Base-by-base conservation (phyloP, 352 stramenopile genomes). In the Pythium phragmitis region DNA sequence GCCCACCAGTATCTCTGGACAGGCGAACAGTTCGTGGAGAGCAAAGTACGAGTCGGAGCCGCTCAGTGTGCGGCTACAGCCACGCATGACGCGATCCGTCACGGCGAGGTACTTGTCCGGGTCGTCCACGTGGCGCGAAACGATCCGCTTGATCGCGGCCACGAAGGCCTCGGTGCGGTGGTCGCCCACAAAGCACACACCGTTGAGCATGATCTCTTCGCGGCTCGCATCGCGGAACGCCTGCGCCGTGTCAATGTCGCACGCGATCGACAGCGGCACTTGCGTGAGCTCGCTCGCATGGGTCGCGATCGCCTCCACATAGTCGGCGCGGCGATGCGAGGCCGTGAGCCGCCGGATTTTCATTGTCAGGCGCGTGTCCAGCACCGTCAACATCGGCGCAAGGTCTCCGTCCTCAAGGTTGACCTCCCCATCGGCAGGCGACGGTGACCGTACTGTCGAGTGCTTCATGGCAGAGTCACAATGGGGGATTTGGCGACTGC, bases 31-130 rank as follows among this genome's bases (percentile, higher is more conserved):
- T 59, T 92, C 79, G 54, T 88, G 65, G 17, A 89, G 70, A 11
- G 83, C 81, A 70, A 90, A 92, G 65, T 88, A 89, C 59, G 81
- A 89, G 69, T 91, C 84, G 11, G 79, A 78, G 41, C 81, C 84
- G 59, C 80, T 92, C 46, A 91, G 80, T 23, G 81, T 92, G 41
- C 84, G 84, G 53, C 78, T 90, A 68, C 84, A 91, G 8, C 76
- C 71, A 14, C 84, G 75, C 78, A 90, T 85, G 65, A 92, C 68
- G 19, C 80, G 77, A 65, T 91, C 80, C 4, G 78, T 77, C 37
- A 87, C 67, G 7, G 71, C 64, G 19, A 90, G 65, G 51, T 69
- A 74, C 23, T 72, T 71, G 28, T 85, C 73, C 1, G 80, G 71
- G 28, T 82, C 66, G 45, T 75, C 61, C 14, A 79, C 74, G 57